These are phyloP conservation scores for Penicillium flavigenum DNA, from an alignment of 495 filamentous ascomycete genomes.

Conservation along the genomic window DNA sequence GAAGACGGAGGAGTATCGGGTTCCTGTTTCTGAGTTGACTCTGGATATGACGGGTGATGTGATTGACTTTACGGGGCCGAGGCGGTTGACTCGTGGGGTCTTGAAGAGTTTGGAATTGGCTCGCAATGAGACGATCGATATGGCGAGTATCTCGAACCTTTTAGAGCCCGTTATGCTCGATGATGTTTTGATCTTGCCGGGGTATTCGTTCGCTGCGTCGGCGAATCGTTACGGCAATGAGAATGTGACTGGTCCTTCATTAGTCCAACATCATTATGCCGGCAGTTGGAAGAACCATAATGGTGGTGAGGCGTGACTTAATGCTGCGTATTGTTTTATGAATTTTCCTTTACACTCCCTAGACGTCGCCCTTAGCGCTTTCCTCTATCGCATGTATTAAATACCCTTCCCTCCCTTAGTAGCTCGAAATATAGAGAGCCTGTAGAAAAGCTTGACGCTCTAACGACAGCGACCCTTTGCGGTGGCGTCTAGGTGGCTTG, in stretches of 20 bases:
- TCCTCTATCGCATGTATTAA: too few relatives aligned
- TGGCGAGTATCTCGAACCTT: not conserved
- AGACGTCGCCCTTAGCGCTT: too few relatives aligned
- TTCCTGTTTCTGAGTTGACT: not conserved
- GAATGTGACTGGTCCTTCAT: not conserved
- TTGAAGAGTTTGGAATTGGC: constrained; percentile 2
- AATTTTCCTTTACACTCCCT: too few relatives aligned
- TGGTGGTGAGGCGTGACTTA: constrained; percentile 4
- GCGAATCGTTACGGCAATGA: not conserved
- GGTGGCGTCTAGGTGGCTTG: too few relatives aligned
- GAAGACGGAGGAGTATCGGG: not conserved
- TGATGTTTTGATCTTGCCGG: constrained; percentile 11
- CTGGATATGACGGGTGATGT: not conserved
- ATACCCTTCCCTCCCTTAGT: too few relatives aligned
- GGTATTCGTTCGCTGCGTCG: not conserved
- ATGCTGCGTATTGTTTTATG: too few relatives aligned
- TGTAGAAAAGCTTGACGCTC: too few relatives aligned
- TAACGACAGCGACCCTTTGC: too few relatives aligned
- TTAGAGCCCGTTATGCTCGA: not conserved
- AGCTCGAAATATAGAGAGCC: too few relatives aligned
- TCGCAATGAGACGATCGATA: not conserved
- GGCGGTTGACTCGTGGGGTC: not conserved
- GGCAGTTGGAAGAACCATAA: constrained; percentile 9
- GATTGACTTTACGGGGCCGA: constrained; percentile 8
- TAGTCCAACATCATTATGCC: constrained; percentile 9